These are phyloP conservation scores for Phylloporus scabripes DNA, from an alignment of 768 basidiomycete genomes.

Conservation along the genomic window DNA sequence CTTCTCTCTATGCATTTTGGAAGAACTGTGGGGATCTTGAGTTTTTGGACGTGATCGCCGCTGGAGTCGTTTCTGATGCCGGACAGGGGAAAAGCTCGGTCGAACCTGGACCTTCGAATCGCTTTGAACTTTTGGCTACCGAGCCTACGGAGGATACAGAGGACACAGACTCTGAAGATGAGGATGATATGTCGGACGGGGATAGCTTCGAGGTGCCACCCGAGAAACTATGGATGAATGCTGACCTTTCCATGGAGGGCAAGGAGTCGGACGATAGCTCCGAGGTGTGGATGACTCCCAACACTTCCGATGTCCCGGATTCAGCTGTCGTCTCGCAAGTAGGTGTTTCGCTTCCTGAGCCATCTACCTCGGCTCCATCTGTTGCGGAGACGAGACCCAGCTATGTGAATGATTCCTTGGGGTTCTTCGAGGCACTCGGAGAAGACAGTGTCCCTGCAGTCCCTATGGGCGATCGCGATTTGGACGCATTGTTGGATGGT, in stretches of 20 bases:
- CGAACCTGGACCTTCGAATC: slow-evolving; percentile 13
- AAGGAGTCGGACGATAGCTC: background rate
- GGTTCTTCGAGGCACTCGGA: slow-evolving; percentile 38
- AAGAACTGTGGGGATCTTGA: slow-evolving; percentile 39
- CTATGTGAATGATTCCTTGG: slow-evolving; percentile 22
- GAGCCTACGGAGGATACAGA: background rate
- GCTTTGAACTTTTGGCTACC: slow-evolving; percentile 10
- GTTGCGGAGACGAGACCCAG: background rate
- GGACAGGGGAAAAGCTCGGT: background rate
- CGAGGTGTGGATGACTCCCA: slow-evolving; percentile 24
- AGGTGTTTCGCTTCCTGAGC: background rate
- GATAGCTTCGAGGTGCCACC: slow-evolving; percentile 2
- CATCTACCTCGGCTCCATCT: background rate
- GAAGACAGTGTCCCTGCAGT: slow-evolving; percentile 32
- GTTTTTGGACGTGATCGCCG: slow-evolving; percentile 34
- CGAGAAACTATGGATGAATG: slow-evolving; percentile 31
- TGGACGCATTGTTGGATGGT: slow-evolving; percentile 33
- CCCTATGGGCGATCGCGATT: slow-evolving; percentile 33
- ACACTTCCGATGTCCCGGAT: background rate
- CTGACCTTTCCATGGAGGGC: background rate
- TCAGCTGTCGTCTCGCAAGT: background rate
- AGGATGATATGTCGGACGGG: slow-evolving; percentile 2
- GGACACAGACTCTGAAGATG: slow-evolving; percentile 5
- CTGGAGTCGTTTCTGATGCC: background rate
- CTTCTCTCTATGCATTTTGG: slow-evolving; percentile 50